Base-by-base conservation (phyloP, 2,329 filamentous ascomycete genomes). In the Colletotrichum tanaceti region DNA sequence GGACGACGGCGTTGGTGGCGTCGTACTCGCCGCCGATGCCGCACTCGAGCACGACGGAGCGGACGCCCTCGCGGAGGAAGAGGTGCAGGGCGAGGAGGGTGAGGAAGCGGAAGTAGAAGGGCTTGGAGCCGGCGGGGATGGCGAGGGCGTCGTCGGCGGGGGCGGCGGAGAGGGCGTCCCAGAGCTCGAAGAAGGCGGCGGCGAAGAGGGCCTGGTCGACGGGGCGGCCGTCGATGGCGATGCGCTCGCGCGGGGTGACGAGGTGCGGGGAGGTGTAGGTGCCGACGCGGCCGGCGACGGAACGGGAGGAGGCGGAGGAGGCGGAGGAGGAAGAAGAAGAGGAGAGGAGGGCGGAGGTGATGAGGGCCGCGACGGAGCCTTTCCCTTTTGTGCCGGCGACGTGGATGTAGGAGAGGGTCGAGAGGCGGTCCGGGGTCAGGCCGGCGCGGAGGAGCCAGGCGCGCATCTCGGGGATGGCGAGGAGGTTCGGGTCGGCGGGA, bases 301-400 rank as follows among this genome's bases (percentile, higher is more conserved):
- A 32, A 7, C 28, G 49, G 5, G 24, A 47, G 57, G 49, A 22
- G n/a, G 10, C n/a, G n/a, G n/a, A n/a, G n/a, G n/a, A n/a, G n/a
- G n/a, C n/a, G n/a, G n/a, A n/a, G n/a, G n/a, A n/a, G n/a, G n/a
- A n/a, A n/a, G n/a, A n/a, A n/a, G n/a, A n/a, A n/a, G n/a, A 52
- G 39, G 14, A 84, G 65, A 88, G 83, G 72, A 90, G 92, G 44
- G 90, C 90, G 74, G 90, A 93, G 1, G 90, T 91, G 1, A 53
- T 65, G 71, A 90, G 92, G 46, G 90, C 89, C 73, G 90, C 92
- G 1, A 90, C 91, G 53, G 63, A 68, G 35, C 91, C 91, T 78
- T 93, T 93, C 5, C 91, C 91, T 77, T 93, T 93, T n/a, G 90
- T 93, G 5, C 91, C 91, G 28, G 90, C 87, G 32, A 93, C 86